Evolutionary conservation across 768 basidiomycete genomes (phyloP), one percentile per base, ranked within the genome.

Genomic region (Termitomyces heimii): DNA sequence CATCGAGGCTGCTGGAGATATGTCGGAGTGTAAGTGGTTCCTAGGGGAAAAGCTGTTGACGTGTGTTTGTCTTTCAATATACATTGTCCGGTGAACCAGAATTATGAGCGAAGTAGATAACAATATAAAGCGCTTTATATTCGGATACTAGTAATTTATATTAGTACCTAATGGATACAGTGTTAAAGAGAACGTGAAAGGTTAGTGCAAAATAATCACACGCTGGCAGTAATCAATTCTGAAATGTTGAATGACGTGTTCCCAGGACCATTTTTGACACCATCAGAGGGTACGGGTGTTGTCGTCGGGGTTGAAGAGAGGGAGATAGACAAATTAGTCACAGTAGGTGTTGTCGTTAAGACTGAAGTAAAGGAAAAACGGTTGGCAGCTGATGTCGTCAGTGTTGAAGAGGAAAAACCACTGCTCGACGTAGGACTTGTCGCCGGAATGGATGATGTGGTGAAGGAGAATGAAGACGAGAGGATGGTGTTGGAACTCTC

Each of bases 1-100:
- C 85, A 86, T 85, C 32, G 54, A 44, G 35, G 52, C 13, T 45
- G 56, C 29, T 53, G 55, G 4, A 20, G 18, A 12, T 28, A 37
- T 14, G 20, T 10, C 24, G 39, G 49, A 4, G 8, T 4, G 13
- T 13, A 22, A 10, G 32, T 46, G 45, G 49, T 45, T 53, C 16
- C 29, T 2, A 31, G 10, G 8, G 32, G 34, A 18, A 9, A 53
- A 14, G 35, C 43, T 62, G 55, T 62, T 62, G 54, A 40, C 44
- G 32, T 29, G 24, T 62, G 44, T 62, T 62, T 58, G 40, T 32
- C 22, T 10, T 43, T 29, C 37, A 39, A 39, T n/a, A 37, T 5
- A 1, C 37, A 39, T 18, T 16, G 35, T n/a, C 37, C 12, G 3
- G 18, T n/a, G 6, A 39, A 18, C 6, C 6, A 35, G 16, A 32